phyloP scores from a whole-genome alignment of 1,139 yeast species.

The Saccharomycopsis crataegensis region DNA sequence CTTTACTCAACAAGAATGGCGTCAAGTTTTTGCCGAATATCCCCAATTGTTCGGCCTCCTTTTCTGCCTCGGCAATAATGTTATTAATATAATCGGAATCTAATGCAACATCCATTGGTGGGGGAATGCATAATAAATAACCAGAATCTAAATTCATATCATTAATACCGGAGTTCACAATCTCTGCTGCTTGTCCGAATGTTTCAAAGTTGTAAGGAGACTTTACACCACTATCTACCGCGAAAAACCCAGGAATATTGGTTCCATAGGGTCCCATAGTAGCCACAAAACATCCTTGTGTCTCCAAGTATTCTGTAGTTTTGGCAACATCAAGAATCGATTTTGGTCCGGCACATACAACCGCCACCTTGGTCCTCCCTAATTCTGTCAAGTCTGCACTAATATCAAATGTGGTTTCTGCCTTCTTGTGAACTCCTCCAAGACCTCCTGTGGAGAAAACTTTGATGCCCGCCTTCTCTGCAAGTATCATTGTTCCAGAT shows the following conservation, averaged over 20 bases:
- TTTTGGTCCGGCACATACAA: slow-evolving; percentile 89
- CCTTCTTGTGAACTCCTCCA: slow-evolving; percentile 88
- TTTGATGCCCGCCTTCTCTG: slow-evolving; percentile 66
- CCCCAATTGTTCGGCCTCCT: slow-evolving; percentile 46
- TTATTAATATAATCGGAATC: slow-evolving; percentile 43
- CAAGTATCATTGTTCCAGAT: slow-evolving; percentile 81
- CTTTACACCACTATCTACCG: slow-evolving; percentile 63
- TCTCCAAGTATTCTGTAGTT: slow-evolving; percentile 81
- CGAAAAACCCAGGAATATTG: slow-evolving; percentile 80
- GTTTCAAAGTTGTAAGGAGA: slow-evolving; percentile 60
- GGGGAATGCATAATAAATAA: slow-evolving; percentile 74
- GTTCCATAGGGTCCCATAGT: slow-evolving; percentile 39
- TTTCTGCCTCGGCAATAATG: slow-evolving; percentile 52
- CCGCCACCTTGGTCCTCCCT: slow-evolving; percentile 76
- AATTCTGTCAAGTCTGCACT: slow-evolving; percentile 86
- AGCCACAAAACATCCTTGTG: slow-evolving; percentile 65
- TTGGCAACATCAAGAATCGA: slow-evolving; percentile 72
- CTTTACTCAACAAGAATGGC: slow-evolving; percentile 63
- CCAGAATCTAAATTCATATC: slow-evolving; percentile 56
- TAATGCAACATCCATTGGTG: slow-evolving; percentile 59
- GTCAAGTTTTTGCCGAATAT: slow-evolving; percentile 70
- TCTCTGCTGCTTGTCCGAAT: slow-evolving; percentile 52
- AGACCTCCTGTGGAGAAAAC: slow-evolving; percentile 93
- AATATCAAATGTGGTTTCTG: slow-evolving; percentile 66
- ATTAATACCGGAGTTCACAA: slow-evolving; percentile 46